Evolutionary conservation across 495 filamentous ascomycete genomes (phyloP).

Genomic region (Lophiotrema nucula): DNA sequence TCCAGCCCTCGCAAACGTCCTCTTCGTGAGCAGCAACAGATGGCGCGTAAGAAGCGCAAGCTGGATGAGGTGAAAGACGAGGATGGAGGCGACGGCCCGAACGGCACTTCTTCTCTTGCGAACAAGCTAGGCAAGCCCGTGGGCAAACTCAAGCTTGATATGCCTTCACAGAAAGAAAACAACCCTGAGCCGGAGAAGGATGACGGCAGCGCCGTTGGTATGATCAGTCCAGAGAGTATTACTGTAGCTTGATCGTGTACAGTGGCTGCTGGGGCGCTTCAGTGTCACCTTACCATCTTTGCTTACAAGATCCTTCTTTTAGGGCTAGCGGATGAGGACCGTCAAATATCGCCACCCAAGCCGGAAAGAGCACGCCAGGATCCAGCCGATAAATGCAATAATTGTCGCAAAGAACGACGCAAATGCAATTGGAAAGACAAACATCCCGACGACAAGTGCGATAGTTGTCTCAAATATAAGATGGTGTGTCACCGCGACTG

Average conservation of each 20-base stretch:
- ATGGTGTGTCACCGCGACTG: too few species aligned
- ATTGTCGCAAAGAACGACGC: too few species aligned
- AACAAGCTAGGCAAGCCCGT: slow-evolving; percentile 32
- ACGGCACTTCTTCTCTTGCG: slow-evolving; percentile 5
- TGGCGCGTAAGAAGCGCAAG: slow-evolving; percentile 67
- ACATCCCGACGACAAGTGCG: too few species aligned
- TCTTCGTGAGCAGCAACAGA: slow-evolving; percentile 67
- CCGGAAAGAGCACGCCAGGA: too few species aligned
- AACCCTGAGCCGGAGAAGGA: slow-evolving; percentile 41
- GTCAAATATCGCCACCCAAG: too few species aligned
- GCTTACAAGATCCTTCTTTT: background rate
- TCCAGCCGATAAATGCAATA: too few species aligned
- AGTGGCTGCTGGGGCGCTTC: background rate
- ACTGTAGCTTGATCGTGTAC: slow-evolving; percentile 2
- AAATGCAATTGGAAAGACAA: too few species aligned
- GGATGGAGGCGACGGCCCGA: slow-evolving; percentile 14
- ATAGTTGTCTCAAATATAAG: too few species aligned
- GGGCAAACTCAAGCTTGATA: slow-evolving; percentile 40
- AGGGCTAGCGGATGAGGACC: too few species aligned
- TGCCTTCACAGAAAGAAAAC: slow-evolving; percentile 36
- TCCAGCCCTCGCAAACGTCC: slow-evolving; percentile 84
- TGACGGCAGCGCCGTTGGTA: slow-evolving; percentile 36
- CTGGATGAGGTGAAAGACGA: slow-evolving; percentile 39
- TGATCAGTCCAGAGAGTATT: slow-evolving; percentile 46
- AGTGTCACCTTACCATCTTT: background rate